Evolutionary conservation across 768 basidiomycete genomes (phyloP).

Genomic region (Udeniomyces megalosporus): DNA sequence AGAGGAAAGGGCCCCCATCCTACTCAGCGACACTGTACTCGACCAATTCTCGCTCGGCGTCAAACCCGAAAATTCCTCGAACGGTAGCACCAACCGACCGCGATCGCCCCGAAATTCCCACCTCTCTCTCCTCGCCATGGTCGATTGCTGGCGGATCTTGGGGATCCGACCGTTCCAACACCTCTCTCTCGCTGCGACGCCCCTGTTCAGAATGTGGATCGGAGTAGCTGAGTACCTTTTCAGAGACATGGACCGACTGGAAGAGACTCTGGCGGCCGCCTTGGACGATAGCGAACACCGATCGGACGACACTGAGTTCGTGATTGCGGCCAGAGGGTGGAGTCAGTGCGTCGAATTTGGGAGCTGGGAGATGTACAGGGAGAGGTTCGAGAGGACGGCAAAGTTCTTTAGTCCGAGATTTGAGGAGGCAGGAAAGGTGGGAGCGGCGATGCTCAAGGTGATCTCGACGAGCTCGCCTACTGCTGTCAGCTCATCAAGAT

Average conservation of each 20-base stretch:
- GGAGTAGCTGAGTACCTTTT: constrained; percentile 95
- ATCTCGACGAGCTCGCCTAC: constrained; percentile 37
- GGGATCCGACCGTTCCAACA: constrained; percentile 77
- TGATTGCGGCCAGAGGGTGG: constrained; percentile 86
- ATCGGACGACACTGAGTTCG: constrained; percentile 83
- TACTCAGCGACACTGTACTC: constrained; percentile 67
- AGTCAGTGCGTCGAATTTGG: constrained; percentile 88
- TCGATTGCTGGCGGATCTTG: constrained; percentile 88
- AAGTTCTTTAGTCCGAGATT: constrained; percentile 74
- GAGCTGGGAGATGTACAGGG: constrained; percentile 70
- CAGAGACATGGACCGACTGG: constrained; percentile 45
- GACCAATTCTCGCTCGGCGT: constrained; percentile 76
- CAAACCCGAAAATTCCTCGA: constrained; percentile 16
- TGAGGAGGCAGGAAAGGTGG: constrained; percentile 64
- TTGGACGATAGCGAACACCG: constrained; percentile 62
- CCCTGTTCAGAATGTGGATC: constrained; percentile 89
- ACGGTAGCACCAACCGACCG: neutral
- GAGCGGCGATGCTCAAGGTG: constrained; percentile 76
- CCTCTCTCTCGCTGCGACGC: constrained; percentile 83
- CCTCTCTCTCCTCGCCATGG: constrained; percentile 88
- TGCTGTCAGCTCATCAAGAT: too few relatives aligned
- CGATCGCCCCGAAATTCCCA: constrained; percentile 59
- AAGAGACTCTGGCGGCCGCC: constrained; percentile 56
- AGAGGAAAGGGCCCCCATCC: constrained; percentile 40
- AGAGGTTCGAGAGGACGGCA: constrained; percentile 59